Conservation (phyloP, 345 rosid genomes). For the Acer campestre region DNA sequence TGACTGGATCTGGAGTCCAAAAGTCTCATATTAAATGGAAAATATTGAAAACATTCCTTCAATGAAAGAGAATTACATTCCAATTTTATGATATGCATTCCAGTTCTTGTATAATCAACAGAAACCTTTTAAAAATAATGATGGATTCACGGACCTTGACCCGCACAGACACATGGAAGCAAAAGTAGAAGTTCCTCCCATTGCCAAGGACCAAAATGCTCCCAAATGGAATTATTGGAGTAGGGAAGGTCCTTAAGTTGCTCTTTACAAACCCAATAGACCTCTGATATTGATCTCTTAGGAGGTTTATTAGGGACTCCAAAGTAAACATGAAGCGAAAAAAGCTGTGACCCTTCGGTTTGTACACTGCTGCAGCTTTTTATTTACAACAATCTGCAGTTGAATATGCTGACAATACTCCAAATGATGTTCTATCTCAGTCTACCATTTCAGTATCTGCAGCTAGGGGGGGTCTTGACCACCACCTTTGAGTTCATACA, state of each 20-base stretch:
- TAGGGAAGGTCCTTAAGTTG: too few species aligned
- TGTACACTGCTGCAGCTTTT: not conserved
- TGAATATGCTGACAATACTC: not conserved
- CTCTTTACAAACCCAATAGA: not conserved
- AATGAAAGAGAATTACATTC: not conserved
- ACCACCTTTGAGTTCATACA: not conserved
- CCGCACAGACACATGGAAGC: not conserved
- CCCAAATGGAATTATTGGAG: not conserved
- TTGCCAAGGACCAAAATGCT: not conserved
- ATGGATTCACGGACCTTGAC: not conserved
- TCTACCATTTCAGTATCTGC: not conserved
- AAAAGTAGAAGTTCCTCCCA: not conserved
- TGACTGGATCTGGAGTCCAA: too few species aligned
- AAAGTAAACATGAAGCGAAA: not conserved
- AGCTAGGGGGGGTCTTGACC: not conserved
- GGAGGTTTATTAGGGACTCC: not conserved
- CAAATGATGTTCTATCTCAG: not conserved
- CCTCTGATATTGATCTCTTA: not conserved
- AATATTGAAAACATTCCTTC: not conserved
- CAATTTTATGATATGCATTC: too few species aligned
- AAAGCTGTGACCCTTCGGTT: not conserved
- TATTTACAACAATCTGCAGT: not conserved
- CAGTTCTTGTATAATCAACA: not conserved
- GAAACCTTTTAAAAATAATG: not conserved
- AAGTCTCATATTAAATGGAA: not conserved